Conservation (phyloP, 2,329 filamentous ascomycete species). For the Thielaviopsis ethacetica region DNA sequence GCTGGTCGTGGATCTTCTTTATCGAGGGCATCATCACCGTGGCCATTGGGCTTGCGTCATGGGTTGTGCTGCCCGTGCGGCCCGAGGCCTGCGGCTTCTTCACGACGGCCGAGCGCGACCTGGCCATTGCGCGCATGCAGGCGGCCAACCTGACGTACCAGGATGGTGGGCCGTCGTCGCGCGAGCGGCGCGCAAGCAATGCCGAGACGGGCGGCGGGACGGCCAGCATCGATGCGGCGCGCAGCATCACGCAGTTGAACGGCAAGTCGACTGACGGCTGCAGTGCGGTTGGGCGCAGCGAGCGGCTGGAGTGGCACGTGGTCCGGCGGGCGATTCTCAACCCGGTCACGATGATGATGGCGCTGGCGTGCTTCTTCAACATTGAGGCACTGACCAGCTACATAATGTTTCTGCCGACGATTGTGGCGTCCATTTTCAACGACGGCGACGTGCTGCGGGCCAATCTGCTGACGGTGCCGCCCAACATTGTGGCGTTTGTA, state of each 20-base stretch:
- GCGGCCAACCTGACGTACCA: slow-evolving; percentile 7
- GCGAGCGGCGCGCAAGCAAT: not conserved
- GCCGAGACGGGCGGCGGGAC: not conserved
- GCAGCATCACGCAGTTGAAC: not conserved
- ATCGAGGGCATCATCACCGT: slow-evolving; percentile 24
- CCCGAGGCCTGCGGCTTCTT: slow-evolving; percentile 24
- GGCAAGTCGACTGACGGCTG: not conserved
- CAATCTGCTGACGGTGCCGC: slow-evolving; percentile 15
- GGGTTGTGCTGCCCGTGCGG: slow-evolving; percentile 23
- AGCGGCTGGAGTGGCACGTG: slow-evolving; percentile 5
- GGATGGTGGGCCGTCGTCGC: not conserved
- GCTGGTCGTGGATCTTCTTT: slow-evolving; percentile 31
- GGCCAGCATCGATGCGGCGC: not conserved
- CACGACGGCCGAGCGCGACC: slow-evolving; percentile 24
- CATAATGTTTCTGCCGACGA: slow-evolving; percentile 16
- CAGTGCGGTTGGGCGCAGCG: not conserved
- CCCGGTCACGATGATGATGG: slow-evolving; percentile 14
- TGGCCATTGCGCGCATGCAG: slow-evolving; percentile 17
- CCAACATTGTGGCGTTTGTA: slow-evolving; percentile 15
- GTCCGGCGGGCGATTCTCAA: slow-evolving; percentile 14
- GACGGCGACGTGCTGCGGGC: slow-evolving; percentile 10
- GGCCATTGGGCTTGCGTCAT: slow-evolving; percentile 19
- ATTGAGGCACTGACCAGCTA: slow-evolving; percentile 14
- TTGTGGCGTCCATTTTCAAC: slow-evolving; percentile 14
- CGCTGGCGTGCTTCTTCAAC: slow-evolving; percentile 15